Percentiles rank a stretch among this genome's conserved stretches.
Conservation (phyloP, 2,329 filamentous ascomycete species). For the Geosmithia morbida region DNA sequence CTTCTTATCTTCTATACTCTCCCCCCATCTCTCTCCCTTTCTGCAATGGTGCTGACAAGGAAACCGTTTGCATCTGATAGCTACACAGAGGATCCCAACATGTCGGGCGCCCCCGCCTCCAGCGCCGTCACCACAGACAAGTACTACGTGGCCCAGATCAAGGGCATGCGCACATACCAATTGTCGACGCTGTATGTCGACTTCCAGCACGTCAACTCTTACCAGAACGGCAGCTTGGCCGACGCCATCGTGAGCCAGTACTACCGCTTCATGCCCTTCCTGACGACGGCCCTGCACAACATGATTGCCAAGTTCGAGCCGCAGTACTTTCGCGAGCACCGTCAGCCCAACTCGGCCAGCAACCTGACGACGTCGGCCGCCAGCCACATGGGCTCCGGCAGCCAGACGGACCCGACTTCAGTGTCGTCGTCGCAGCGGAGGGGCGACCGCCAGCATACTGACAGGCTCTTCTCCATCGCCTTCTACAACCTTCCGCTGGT, state of each 20-base stretch:
- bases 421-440: conserved; percentile 50
- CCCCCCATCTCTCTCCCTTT: background rate
- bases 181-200: conserved; percentile 83
- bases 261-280: conserved; percentile 87
- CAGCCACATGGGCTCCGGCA: conserved; percentile 46
- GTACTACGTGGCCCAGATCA: conserved; percentile 75
- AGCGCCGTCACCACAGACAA: conserved; percentile 63
- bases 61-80: conserved; percentile 16
- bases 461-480: conserved; percentile 86
- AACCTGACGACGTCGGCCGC: conserved; percentile 54
- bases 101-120: conserved; percentile 48
- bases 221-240: conserved; percentile 67
- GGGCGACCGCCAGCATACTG: conserved; percentile 86
- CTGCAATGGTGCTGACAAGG: background rate
- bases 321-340: conserved; percentile 83
- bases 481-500: conserved; percentile 89
- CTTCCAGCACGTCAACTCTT: conserved; percentile 67
- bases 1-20: background rate
- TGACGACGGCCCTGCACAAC: conserved; percentile 78
- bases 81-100: conserved; percentile 54
- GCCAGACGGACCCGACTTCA: conserved; percentile 35
- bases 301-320: conserved; percentile 92
- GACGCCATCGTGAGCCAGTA: conserved; percentile 81
- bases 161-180: conserved; percentile 56
- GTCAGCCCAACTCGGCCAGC: conserved; percentile 66